Base-by-base conservation (phyloP, 2,329 filamentous ascomycete genomes). In the Bisporella sp. region DNA sequence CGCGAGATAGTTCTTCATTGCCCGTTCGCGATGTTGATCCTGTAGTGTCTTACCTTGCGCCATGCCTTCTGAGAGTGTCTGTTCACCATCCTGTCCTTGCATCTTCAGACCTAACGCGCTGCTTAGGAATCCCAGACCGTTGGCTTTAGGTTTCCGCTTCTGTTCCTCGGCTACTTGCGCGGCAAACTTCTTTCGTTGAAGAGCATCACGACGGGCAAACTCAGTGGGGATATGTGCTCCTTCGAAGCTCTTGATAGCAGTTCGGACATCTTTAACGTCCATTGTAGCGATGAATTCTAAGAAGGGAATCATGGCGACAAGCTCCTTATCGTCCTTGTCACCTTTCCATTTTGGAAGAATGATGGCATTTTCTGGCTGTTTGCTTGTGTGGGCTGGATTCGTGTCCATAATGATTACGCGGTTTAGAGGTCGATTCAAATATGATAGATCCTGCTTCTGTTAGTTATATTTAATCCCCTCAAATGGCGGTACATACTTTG, bases 321-420 rank as follows among this genome's bases (percentile, higher is more conserved):
- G 84, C 44, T 89, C 88, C 65, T 84, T 89, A 69, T 99, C 92
- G 61, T 84, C 81, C 44, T 83, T 71, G 58, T 95, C 79, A 33
- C 93, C 93, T 50, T 78, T 87, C 93, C 93, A 99, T 61, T 91
- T 90, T 31, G 89, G 82, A 31, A 99, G 74, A 44, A 97, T 74
- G 59, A 99, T 93, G 58, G 93, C 89, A 69, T 99, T 99, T 63
- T 96, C 89, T n/a, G 93, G 93, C 65, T 99, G 93, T 57, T 86
- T 81, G 62, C 87, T 85, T 54, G 92, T 88, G 63, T 96, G 89
- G 40, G 80, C 73, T 39, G 85, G 72, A 57, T 95, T 84, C 45
- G 89, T 96, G 68, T 99, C 93, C 63, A 99, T 79, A 61, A 99
- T 84, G 66, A 99, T 89, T 45, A 95, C 89, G 73, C 97, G 97